Conservation (phyloP, 768 basidiomycete genomes). For the Pleurotus tuoliensis region DNA sequence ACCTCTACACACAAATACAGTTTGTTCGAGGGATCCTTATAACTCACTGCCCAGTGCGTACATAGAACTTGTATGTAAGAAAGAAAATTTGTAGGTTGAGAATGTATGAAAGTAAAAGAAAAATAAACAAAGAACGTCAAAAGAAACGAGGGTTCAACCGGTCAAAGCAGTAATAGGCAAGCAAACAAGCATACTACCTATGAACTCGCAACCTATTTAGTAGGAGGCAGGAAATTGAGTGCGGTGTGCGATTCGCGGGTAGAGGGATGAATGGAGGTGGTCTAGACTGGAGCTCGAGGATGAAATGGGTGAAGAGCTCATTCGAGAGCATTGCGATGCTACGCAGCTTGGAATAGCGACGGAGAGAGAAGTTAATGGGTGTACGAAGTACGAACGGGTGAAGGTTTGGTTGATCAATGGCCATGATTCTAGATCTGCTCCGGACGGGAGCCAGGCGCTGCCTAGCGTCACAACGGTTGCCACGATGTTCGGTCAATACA, state of each 20-base stretch:
- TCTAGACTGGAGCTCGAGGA: neutral
- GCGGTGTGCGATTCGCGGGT: too few species aligned
- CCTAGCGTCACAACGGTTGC: slow-evolving; percentile 3
- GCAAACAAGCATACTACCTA: slow-evolving; percentile 1
- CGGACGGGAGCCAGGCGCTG: slow-evolving; percentile 1
- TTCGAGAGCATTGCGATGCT: slow-evolving; percentile 2
- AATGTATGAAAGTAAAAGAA: neutral
- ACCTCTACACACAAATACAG: neutral
- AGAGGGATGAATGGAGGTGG: neutral
- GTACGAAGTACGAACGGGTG: neutral
- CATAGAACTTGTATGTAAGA: neutral
- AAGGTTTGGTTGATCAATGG: neutral
- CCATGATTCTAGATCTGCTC: slow-evolving; percentile 5
- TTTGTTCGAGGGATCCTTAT: neutral
- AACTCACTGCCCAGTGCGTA: slow-evolving; percentile 7
- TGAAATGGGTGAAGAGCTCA: slow-evolving; percentile 1
- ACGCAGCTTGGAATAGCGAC: slow-evolving; percentile 4
- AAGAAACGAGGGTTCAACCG: slow-evolving; percentile 5
- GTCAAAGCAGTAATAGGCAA: slow-evolving; percentile 7
- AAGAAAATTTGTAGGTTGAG: neutral
- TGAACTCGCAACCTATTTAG: neutral
- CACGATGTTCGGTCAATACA: neutral
- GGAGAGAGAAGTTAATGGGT: neutral
- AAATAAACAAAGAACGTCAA: slow-evolving; percentile 4
- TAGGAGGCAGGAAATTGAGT: too few species aligned